phyloP scores from a whole-genome alignment of 2,329 filamentous ascomycete genomes.

The Microdochium bolleyi region DNA sequence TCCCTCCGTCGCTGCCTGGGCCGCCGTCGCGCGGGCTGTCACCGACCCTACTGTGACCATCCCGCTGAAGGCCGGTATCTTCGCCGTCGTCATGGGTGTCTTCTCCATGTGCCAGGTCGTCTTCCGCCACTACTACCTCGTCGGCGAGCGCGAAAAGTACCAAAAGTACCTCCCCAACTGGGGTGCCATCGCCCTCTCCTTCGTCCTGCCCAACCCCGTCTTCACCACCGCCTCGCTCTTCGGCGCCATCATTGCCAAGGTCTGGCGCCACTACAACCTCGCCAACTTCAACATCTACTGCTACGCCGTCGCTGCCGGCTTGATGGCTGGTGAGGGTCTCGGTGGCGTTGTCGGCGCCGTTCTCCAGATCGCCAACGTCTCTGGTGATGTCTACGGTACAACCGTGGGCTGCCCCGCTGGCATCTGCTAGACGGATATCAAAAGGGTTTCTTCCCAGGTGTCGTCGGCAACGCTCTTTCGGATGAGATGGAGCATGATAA shows the following conservation, averaged over 20 bases:
- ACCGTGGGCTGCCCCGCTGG: constrained; percentile 20
- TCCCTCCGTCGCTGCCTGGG: constrained; percentile 59
- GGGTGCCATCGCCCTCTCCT: constrained; percentile 52
- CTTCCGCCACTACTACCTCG: constrained; percentile 45
- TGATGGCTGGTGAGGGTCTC: constrained; percentile 57
- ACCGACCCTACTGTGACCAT: constrained; percentile 49
- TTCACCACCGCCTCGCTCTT: constrained; percentile 52
- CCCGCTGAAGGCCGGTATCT: constrained; percentile 46
- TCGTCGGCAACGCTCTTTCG: too few relatives aligned
- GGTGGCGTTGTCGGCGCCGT: constrained; percentile 51
- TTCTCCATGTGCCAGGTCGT: constrained; percentile 43
- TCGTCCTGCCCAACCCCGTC: constrained; percentile 46
- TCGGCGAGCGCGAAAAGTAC: constrained; percentile 44
- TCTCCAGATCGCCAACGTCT: constrained; percentile 23
- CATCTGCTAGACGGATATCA: constrained; percentile 12
- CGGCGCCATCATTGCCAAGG: constrained; percentile 40
- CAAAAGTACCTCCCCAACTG: constrained; percentile 52
- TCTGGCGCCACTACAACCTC: constrained; percentile 47
- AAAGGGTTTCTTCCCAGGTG: too few relatives aligned
- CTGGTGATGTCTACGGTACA: constrained; percentile 21
- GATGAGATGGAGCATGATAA: too few relatives aligned
- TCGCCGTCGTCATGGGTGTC: constrained; percentile 46
- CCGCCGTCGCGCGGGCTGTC: constrained; percentile 55
- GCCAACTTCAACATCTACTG: constrained; percentile 48
- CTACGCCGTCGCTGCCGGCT: constrained; percentile 50